Evolutionary conservation across 495 filamentous ascomycete species (phyloP).

Genomic region (Aspergillus mulundensis): DNA sequence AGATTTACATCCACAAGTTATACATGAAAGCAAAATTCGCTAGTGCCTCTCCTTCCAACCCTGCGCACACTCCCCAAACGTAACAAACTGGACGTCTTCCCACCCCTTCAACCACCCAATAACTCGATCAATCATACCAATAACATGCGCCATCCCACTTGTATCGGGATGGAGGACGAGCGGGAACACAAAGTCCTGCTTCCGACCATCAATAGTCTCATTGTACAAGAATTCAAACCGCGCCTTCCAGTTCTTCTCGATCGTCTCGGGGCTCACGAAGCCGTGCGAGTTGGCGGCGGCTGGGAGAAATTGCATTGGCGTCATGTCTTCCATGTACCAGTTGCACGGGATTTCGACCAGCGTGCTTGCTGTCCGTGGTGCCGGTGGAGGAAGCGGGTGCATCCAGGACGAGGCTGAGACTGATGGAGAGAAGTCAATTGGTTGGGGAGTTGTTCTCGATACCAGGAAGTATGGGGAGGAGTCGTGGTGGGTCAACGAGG

Average conservation of each 20-base stretch:
- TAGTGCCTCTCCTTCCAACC: slow-evolving; percentile 4
- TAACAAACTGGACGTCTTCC: slow-evolving; percentile 37
- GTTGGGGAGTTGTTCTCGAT: slow-evolving; percentile 28
- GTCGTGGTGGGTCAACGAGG: slow-evolving; percentile 33
- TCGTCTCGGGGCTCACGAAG: slow-evolving; percentile 40
- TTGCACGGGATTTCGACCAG: slow-evolving; percentile 45
- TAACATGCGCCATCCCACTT: slow-evolving; percentile 49
- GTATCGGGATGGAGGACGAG: slow-evolving; percentile 50
- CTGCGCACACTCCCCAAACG: slow-evolving; percentile 12
- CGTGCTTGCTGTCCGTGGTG: slow-evolving; percentile 14
- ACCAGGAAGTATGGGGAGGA: slow-evolving; percentile 42
- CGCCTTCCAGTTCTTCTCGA: slow-evolving; percentile 48
- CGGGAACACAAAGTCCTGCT: slow-evolving; percentile 27
- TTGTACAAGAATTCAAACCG: slow-evolving; percentile 30
- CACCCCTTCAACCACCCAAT: slow-evolving; percentile 42
- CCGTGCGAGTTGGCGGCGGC: slow-evolving; percentile 41
- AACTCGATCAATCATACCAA: slow-evolving; percentile 48
- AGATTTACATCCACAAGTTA: too few relatives aligned
- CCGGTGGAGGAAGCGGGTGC: slow-evolving; percentile 36
- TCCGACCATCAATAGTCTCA: slow-evolving; percentile 17
- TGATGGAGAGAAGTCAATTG: slow-evolving; percentile 37
- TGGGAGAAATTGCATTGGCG: slow-evolving; percentile 43
- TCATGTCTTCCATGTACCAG: slow-evolving; percentile 49
- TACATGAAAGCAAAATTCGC: too few relatives aligned
- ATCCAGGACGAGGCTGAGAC: slow-evolving; percentile 44